Percentiles rank a stretch among this genome's conserved stretches.
phyloP scores from a whole-genome alignment of 2,329 filamentous ascomycete genomes.

The Bipolaris zeicola region DNA sequence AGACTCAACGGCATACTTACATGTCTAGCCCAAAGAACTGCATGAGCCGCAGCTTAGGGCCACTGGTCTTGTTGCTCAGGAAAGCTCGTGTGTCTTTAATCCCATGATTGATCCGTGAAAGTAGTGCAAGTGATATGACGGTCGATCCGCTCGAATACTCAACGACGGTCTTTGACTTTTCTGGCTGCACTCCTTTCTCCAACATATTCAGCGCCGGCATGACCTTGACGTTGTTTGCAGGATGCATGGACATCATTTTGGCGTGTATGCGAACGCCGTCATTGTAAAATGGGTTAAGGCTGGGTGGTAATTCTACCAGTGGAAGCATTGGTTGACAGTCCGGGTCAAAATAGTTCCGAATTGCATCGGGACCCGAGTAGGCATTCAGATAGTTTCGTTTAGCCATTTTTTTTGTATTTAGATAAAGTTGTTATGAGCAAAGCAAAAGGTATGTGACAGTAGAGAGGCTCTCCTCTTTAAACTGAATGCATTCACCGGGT shows the following conservation, averaged over 20 bases:
- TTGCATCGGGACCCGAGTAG: conserved; percentile 62
- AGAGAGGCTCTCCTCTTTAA: conserved; percentile 4
- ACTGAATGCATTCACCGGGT: neutral
- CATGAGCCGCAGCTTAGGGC: conserved; percentile 24
- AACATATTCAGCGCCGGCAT: conserved; percentile 54
- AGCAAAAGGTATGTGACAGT: neutral
- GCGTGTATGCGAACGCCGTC: conserved; percentile 68
- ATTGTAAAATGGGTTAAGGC: conserved; percentile 61
- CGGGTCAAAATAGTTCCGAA: conserved; percentile 65
- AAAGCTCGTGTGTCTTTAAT: conserved; percentile 25
- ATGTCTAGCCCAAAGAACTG: conserved; percentile 33
- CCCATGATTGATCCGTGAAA: conserved; percentile 26
- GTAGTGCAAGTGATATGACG: conserved; percentile 29
- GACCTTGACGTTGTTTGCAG: conserved; percentile 68
- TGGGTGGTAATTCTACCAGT: conserved; percentile 64
- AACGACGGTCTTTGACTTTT: conserved; percentile 24
- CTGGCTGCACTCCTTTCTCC: conserved; percentile 16
- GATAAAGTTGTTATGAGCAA: neutral
- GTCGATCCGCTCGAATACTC: conserved; percentile 32
- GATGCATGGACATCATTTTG: conserved; percentile 69
- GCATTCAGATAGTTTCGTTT: conserved; percentile 53
- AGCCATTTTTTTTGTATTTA: conserved; percentile 9
- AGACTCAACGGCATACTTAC: conserved; percentile 3
- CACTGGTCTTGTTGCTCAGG: conserved; percentile 29
- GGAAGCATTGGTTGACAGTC: conserved; percentile 63